Conservation (phyloP, 768 basidiomycete genomes). For the Podaxis sp. region DNA sequence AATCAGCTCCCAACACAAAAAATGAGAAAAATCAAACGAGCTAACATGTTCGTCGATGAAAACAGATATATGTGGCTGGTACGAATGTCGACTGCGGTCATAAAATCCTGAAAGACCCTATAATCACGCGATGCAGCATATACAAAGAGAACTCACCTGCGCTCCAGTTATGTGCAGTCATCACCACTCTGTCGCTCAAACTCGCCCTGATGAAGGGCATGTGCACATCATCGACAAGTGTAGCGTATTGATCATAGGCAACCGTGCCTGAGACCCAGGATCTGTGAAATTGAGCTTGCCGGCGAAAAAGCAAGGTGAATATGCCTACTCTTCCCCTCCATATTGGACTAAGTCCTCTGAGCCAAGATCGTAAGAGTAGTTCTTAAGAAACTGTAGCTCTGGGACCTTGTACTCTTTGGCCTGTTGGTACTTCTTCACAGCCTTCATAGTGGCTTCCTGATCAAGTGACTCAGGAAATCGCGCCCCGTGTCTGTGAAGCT, state of each 20-base stretch:
- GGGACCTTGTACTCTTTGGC: constrained; percentile 43
- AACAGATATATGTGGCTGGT: constrained; percentile 50
- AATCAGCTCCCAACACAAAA: background rate
- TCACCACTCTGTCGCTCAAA: constrained; percentile 55
- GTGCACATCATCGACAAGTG: constrained; percentile 39
- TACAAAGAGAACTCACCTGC: constrained; percentile 37
- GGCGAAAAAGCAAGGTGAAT: background rate
- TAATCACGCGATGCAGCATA: background rate
- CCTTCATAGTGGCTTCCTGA: constrained; percentile 37
- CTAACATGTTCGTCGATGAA: constrained; percentile 56
- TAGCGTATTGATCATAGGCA: constrained; percentile 52
- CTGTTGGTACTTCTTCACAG: constrained; percentile 52
- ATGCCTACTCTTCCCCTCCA: constrained; percentile 60
- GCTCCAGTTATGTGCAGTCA: constrained; percentile 73
- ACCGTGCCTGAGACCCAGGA: constrained; percentile 44
- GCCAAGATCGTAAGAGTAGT: constrained; percentile 60
- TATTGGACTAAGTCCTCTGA: constrained; percentile 56
- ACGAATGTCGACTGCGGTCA: constrained; percentile 42
- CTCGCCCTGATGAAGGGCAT: constrained; percentile 50
- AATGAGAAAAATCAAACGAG: background rate
- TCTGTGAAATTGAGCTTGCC: constrained; percentile 18
- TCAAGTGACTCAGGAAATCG: constrained; percentile 66
- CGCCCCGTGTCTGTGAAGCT: constrained; percentile 82
- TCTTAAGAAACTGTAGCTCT: constrained; percentile 52
- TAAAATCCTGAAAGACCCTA: constrained; percentile 50